Base-by-base conservation (phyloP, 176 grass and related monocot species). In the Avena insularis region DNA sequence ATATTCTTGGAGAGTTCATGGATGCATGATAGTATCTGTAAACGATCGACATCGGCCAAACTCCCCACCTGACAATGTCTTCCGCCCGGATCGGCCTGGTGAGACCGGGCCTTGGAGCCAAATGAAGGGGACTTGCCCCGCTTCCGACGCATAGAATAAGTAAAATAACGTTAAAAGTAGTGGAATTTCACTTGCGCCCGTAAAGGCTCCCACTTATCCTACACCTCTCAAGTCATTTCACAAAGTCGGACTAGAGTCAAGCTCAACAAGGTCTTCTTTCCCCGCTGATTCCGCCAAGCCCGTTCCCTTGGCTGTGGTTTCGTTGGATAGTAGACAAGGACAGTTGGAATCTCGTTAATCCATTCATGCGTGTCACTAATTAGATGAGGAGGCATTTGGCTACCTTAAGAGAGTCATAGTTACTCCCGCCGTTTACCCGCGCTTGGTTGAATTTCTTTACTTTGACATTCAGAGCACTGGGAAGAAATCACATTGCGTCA, bases 401-500 rank as follows among this genome's bases (percentile, higher is more conserved):
- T 95, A 92, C 87, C 90, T 90, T 92, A 95, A 95, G 86, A 92
- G 90, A 92, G 88, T 95, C 90, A 95, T 95, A 95, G 88, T 95
- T 95, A 92, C 93, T 92, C 93, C 90, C 79, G 68, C 79, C 89
- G 86, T 89, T 94, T 91, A 91, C 89, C 89, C 84, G 84, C 76
- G 83, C 83, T 91, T 94, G 67, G 84, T 89, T 89, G 69, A 89
- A 94, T 94, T 91, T 89, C 84, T 94, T 94, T 89, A 91, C 89
- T 91, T 94, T 94, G 92, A 94, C 89, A 94, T 94, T 91, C 84
- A 94, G 90, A 91, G 89, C 89, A 94, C 89, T 91, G 69, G 89
- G 89, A 80, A 91, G 68, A 91, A 94, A 91, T 89, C 92, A 89
- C 87, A 91, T 91, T 89, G 92, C 84, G 81, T 91, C 21, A 87